Conservation (phyloP, 2,329 filamentous ascomycete genomes). For the Calonectria fujianensis region DNA sequence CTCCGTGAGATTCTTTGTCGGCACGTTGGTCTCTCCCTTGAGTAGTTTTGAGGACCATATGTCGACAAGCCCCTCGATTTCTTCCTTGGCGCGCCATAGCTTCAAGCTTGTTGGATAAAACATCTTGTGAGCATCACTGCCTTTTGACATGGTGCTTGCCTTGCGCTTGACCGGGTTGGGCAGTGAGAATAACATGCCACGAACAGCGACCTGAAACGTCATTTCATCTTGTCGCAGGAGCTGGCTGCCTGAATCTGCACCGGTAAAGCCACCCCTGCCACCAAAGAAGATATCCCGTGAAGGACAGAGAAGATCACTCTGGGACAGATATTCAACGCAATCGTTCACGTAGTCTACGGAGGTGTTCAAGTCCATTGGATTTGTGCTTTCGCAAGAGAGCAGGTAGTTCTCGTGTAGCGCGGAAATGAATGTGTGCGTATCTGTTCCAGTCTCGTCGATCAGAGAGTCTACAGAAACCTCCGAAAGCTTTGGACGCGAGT, state of each 20-base stretch:
- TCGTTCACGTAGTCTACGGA: constrained; percentile 87
- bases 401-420: constrained; percentile 96
- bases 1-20: constrained; percentile 63
- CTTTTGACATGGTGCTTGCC: constrained; percentile 65
- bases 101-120: constrained; percentile 92
- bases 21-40: constrained; percentile 68
- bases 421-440: constrained; percentile 91
- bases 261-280: constrained; percentile 72
- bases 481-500: constrained; percentile 76
- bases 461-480: constrained; percentile 83
- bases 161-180: constrained; percentile 89
- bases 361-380: constrained; percentile 70
- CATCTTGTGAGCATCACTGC: constrained; percentile 86
- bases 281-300: constrained; percentile 82
- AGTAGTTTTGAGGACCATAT: constrained; percentile 79
- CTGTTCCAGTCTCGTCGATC: constrained; percentile 95
- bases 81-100: constrained; percentile 88
- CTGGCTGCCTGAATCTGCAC: constrained; percentile 79
- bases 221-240: constrained; percentile 94
- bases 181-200: constrained; percentile 89
- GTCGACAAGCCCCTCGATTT: constrained; percentile 84
- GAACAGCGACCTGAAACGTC: constrained; percentile 91
- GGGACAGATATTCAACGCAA: constrained; percentile 91
- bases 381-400: constrained; percentile 82
- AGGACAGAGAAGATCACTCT: constrained; percentile 88